A percentile compares a stretch with the other conserved stretches of the same genome.
phyloP scores from a whole-genome alignment of 495 filamentous ascomycete genomes.

The Pseudotulostoma volvatum region DNA sequence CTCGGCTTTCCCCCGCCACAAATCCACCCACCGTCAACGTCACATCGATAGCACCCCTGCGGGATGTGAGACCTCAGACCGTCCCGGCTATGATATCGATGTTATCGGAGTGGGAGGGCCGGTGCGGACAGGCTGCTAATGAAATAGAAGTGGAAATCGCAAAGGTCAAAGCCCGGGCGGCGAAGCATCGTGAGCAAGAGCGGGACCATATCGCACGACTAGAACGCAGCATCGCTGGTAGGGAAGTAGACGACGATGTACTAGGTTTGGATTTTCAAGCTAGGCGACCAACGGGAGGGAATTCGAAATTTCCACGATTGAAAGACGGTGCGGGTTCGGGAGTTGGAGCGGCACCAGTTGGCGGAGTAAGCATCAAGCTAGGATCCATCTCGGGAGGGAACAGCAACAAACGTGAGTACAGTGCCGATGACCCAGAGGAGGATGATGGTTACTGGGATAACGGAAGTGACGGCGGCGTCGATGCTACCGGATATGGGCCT shows the following conservation, averaged over 20 bases:
- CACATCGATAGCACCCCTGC: conserved; percentile 63
- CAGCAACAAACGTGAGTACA: conserved; percentile 26
- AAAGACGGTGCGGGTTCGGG: background rate
- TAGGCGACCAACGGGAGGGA: background rate
- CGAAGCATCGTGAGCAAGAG: conserved; percentile 34
- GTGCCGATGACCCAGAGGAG: conserved; percentile 25
- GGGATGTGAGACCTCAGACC: conserved; percentile 60
- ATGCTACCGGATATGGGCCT: conserved; percentile 36
- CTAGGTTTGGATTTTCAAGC: conserved; percentile 10
- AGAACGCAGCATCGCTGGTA: conserved; percentile 26
- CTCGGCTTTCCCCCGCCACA: conserved; percentile 58
- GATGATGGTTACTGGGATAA: conserved; percentile 30
- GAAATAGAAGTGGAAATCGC: conserved; percentile 60
- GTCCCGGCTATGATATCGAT: conserved; percentile 48
- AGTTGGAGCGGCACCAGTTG: conserved; percentile 1
- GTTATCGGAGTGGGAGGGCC: conserved; percentile 55
- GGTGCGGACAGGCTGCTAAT: conserved; percentile 56
- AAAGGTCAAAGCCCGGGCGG: conserved; percentile 36
- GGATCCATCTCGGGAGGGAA: conserved; percentile 16
- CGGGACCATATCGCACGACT: conserved; percentile 28
- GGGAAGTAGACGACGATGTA: conserved; percentile 9
- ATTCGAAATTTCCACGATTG: background rate
- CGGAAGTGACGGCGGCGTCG: conserved; percentile 38
- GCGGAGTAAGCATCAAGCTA: conserved; percentile 11
- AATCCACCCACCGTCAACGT: conserved; percentile 53